These are phyloP conservation scores for Begonia peltatifolia DNA, from an alignment of 306 rosid species.

Conservation along the genomic window DNA sequence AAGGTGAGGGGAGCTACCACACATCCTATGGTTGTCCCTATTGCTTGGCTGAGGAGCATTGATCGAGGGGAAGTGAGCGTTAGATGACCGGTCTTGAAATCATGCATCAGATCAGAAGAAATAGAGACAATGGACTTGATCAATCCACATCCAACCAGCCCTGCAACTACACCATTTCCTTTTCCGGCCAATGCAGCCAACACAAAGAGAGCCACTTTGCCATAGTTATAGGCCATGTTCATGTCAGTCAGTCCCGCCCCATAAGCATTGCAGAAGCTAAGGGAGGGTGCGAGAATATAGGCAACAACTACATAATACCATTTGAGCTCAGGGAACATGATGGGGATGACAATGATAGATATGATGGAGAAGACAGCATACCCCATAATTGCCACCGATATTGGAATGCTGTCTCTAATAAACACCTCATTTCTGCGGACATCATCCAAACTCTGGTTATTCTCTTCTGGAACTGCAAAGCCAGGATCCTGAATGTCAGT, in stretches of 20 bases:
- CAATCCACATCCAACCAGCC: slow-evolving; percentile 88
- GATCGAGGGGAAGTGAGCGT: slow-evolving; percentile 89
- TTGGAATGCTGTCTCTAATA: slow-evolving; percentile 61
- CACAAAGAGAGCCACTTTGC: slow-evolving; percentile 92
- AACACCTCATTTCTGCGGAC: slow-evolving; percentile 65
- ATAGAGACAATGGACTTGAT: slow-evolving; percentile 87
- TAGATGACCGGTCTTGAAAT: slow-evolving; percentile 86
- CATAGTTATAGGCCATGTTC: slow-evolving; percentile 97
- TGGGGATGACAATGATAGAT: slow-evolving; percentile 63
- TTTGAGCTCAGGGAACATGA: slow-evolving; percentile 80
- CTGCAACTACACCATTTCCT: slow-evolving; percentile 73
- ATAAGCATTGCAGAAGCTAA: slow-evolving; percentile 95
- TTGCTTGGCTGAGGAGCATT: slow-evolving; percentile 88
- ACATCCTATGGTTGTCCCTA: slow-evolving; percentile 88
- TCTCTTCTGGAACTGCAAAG: slow-evolving; percentile 33
- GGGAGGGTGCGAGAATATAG: slow-evolving; percentile 72
- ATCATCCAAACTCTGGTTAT: slow-evolving; percentile 40
- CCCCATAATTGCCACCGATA: slow-evolving; percentile 69
- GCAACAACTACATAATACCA: slow-evolving; percentile 83
- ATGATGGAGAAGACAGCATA: slow-evolving; percentile 53
- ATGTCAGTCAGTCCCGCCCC: slow-evolving; percentile 96
- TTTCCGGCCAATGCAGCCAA: slow-evolving; percentile 67
- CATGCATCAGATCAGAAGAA: slow-evolving; percentile 96
- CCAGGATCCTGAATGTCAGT: slow-evolving; percentile 10
- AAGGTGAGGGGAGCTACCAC: slow-evolving; percentile 83